phyloP scores from a whole-genome alignment of 768 basidiomycete species.

The Trametes punicea region DNA sequence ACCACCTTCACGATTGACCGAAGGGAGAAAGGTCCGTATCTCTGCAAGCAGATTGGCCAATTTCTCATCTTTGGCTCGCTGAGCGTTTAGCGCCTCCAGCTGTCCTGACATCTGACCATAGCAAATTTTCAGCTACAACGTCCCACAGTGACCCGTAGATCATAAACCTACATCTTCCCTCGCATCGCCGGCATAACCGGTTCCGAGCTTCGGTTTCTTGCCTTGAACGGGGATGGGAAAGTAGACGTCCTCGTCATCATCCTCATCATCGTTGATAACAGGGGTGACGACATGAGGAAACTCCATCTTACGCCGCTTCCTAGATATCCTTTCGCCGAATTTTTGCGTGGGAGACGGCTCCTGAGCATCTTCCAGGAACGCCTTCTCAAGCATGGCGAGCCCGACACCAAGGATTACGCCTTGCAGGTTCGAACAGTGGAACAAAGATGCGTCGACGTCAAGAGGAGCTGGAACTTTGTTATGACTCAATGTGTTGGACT shows the following conservation, averaged over 20 bases:
- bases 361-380: constrained; percentile 55
- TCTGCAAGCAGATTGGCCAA: constrained; percentile 64
- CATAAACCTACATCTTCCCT: constrained; percentile 74
- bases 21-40: constrained; percentile 84
- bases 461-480: constrained; percentile 27
- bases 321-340: constrained; percentile 27
- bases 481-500: constrained; percentile 31
- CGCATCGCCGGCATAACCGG: constrained; percentile 81
- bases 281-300: constrained; percentile 24
- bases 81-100: constrained; percentile 69
- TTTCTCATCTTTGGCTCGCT: constrained; percentile 69
- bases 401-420: constrained; percentile 91
- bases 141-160: background rate
- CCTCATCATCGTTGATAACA: constrained; percentile 36
- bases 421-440: constrained; percentile 88
- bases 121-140: background rate
- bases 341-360: constrained; percentile 30
- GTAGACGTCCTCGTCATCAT: constrained; percentile 54
- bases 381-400: constrained; percentile 77
- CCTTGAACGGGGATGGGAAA: constrained; percentile 41
- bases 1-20: constrained; percentile 69
- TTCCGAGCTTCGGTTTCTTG: constrained; percentile 74
- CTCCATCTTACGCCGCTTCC: constrained; percentile 41
- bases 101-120: constrained; percentile 53
- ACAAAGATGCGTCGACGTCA: constrained; percentile 55